These are phyloP conservation scores for Symbiodinium pilosum DNA, from an alignment of 73 alveolate genomes.

Conservation along the genomic window DNA sequence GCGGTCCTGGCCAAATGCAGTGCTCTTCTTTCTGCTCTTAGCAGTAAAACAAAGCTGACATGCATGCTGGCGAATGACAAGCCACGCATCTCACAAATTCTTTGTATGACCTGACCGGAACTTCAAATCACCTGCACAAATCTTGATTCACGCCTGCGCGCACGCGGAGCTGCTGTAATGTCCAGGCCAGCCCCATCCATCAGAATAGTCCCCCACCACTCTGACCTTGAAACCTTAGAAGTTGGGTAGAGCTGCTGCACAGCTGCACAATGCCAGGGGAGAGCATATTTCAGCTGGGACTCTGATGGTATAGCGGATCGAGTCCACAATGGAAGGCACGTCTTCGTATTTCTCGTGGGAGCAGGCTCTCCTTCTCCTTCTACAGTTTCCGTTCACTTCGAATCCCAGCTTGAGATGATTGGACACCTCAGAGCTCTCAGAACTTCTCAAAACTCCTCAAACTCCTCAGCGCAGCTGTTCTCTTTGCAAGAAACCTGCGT, in stretches of 20 bases:
- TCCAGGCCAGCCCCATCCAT: slow-evolving; percentile 2
- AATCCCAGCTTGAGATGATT: background rate
- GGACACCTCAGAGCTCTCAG: background rate
- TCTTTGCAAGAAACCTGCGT: background rate
- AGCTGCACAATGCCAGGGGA: background rate
- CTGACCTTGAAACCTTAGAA: background rate
- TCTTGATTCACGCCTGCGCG: background rate
- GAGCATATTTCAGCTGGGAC: background rate
- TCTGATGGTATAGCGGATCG: slow-evolving; percentile 3
- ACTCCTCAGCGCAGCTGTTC: background rate
- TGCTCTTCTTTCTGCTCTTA: background rate
- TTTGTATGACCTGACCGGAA: background rate
- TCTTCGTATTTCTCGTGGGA: slow-evolving; percentile 15
- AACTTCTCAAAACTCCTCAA: background rate
- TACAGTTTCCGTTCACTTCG: background rate
- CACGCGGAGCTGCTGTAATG: slow-evolving; percentile 11
- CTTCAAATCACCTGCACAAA: background rate
- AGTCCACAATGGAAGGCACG: background rate
- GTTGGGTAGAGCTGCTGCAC: background rate
- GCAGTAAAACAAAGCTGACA: background rate
- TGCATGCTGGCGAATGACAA: background rate
- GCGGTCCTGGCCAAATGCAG: background rate
- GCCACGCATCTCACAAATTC: background rate
- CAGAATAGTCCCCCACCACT: background rate
- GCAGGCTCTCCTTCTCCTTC: slow-evolving; percentile 11